Evolutionary conservation across 2,329 filamentous ascomycete genomes (phyloP), one percentile per base, ranked within the genome.

Genomic region (Epichloe scottii): DNA sequence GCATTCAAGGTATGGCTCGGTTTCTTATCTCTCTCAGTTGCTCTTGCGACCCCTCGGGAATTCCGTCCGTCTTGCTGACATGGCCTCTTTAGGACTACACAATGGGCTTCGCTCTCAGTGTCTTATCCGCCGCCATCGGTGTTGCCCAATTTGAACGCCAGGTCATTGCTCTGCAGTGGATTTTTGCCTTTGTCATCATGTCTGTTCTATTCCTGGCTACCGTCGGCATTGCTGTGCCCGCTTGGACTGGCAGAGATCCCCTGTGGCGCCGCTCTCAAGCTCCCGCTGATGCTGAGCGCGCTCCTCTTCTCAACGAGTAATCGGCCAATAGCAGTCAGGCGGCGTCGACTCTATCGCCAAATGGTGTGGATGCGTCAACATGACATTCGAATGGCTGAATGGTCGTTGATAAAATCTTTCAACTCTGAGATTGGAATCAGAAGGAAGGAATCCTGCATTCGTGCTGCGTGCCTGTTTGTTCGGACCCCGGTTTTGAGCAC

Each of bases 101-200:
- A 23, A 84, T 94, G 63, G 88, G 89, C 2, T 88, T 93, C 64
- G 82, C 80, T 50, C 75, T 95, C 59, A 85, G 82, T 58, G 75
- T 89, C 43, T 71, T 94, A 45, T 71, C 81, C 1, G 82, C 88
- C 5, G 80, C 88, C 17, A 80, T 94, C 41, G 88, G 87, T 12
- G 80, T 93, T 15, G 78, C 81, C 14, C 89, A 95, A 66, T 82
- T 94, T 69, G 71, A 82, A 48, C 75, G 77, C 60, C 81, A 89
- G 64, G 67, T 84, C 53, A 74, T 94, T 57, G 86, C 87, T 6
- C 74, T 95, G 56, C 89, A 95, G 70, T 95, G 89, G 89, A 91
- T 94, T 68, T 95, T 95, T 65, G 86, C 89, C 35, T 93, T 94
- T 62, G 74, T 81, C 55, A 89, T 95, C 64, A 89, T 91, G 75